Percentiles rank a stretch among this genome's conserved stretches.
Evolutionary conservation across 2,329 filamentous ascomycete species (phyloP).

Genomic region (Colletotrichum euphorbiae): DNA sequence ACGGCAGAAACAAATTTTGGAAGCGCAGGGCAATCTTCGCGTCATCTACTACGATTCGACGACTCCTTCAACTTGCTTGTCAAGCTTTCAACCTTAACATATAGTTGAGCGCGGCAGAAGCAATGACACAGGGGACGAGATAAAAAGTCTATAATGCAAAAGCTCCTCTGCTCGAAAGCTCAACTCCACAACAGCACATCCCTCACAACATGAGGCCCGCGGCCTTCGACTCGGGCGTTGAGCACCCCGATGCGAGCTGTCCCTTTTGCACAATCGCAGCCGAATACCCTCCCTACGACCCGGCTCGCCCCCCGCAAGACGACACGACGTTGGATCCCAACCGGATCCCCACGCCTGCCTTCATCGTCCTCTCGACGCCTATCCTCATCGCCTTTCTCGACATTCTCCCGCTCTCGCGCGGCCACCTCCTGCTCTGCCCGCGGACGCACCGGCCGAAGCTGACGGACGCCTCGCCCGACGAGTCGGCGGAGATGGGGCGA

Average conservation of each 20-base stretch:
- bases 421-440: conserved; percentile 86
- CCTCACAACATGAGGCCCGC: conserved; percentile 30
- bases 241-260: conserved; percentile 55
- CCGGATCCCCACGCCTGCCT: conserved; percentile 58
- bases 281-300: conserved; percentile 61
- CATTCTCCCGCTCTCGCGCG: conserved; percentile 86
- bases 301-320: conserved; percentile 55
- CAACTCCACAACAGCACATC: neutral
- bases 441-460: conserved; percentile 83
- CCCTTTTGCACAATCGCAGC: conserved; percentile 72
- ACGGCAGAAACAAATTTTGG: conserved; percentile 21
- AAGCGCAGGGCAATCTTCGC: conserved; percentile 14
- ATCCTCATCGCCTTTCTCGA: conserved; percentile 89
- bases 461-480: conserved; percentile 72
- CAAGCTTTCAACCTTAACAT: no score
- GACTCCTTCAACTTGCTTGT: neutral
- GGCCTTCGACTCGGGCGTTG: conserved; percentile 37
- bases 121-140: neutral
- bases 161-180: neutral
- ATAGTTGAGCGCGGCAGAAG: neutral
- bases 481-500: conserved; percentile 74
- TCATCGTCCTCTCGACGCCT: conserved; percentile 81
- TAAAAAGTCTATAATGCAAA: conserved; percentile 7
- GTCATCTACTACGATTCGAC: neutral
- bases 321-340: conserved; percentile 49